A percentile compares a stretch with the other conserved stretches of the same genome.
Evolutionary conservation across 139 green algal genomes (phyloP).

Genomic region (Spirogloea muscicola): DNA sequence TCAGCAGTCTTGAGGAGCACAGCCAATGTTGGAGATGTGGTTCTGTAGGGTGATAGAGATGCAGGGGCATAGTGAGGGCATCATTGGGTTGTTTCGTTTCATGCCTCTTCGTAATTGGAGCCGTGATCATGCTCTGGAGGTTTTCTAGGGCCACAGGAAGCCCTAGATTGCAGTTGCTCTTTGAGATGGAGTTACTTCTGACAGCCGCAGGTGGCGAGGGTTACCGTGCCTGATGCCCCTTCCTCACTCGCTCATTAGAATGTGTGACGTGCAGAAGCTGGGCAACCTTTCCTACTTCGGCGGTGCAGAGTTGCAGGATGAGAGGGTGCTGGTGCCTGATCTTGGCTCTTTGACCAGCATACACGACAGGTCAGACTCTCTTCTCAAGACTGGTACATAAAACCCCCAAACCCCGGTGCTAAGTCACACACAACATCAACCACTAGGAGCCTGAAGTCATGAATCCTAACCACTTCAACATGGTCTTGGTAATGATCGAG

Average conservation of each 20-base stretch:
- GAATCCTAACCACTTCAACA: not conserved
- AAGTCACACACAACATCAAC: not conserved
- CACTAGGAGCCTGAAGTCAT: not conserved
- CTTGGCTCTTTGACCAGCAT: constrained; percentile 35
- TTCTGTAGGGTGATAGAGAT: no score
- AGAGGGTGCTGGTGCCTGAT: constrained; percentile 30
- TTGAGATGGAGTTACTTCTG: not conserved
- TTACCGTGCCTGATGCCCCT: not conserved
- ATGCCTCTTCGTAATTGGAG: no score
- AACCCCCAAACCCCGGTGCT: not conserved
- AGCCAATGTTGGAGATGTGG: no score
- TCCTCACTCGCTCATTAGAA: not conserved
- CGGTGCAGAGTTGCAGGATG: constrained; percentile 27
- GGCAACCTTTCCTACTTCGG: constrained; percentile 37
- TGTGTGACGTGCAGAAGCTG: constrained; percentile 24
- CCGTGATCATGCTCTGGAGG: not conserved
- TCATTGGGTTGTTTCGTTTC: no score
- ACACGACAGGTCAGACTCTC: constrained; percentile 28
- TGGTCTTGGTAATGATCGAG: not conserved
- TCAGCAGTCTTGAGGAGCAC: no score
- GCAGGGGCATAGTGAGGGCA: no score
- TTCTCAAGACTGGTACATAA: not conserved
- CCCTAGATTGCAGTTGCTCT: no score
- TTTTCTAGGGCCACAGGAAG: no score
- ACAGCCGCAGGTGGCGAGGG: not conserved